Base-by-base conservation (phyloP, 768 basidiomycete species). In the Mycena metata region DNA sequence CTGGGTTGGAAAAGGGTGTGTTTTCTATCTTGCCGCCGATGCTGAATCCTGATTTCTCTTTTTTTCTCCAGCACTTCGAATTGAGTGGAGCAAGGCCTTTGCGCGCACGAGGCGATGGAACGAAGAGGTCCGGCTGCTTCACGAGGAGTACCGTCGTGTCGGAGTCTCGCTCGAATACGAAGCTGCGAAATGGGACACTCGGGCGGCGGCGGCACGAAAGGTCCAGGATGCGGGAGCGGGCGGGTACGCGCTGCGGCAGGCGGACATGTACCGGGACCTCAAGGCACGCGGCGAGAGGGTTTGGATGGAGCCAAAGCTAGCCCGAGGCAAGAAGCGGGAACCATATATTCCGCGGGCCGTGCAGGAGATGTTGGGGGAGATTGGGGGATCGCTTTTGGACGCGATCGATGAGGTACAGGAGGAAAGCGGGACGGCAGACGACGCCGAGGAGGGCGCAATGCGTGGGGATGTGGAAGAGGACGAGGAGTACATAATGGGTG, bases 1-100 rank as follows among this genome's bases (percentile, higher is more conserved):
- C 24, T 6, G 52, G 24, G 15, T 23, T 65, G 42, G 51, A 45
- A 6, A 21, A 50, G n/a, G n/a, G n/a, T n/a, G n/a, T n/a, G n/a
- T n/a, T n/a, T n/a, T n/a, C n/a, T n/a, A n/a, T n/a, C n/a, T n/a
- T n/a, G n/a, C n/a, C n/a, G n/a, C n/a, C n/a, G n/a, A n/a, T n/a
- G n/a, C n/a, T n/a, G n/a, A n/a, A n/a, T n/a, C n/a, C n/a, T n/a
- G n/a, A n/a, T n/a, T n/a, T n/a, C n/a, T n/a, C n/a, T n/a, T n/a
- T n/a, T n/a, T n/a, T n/a, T n/a, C n/a, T n/a, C n/a, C n/a, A 72
- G 71, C 64, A 0, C 35, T 70, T 10, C 46, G 24, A 15, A 51
- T 72, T 11, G 71, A 72, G 39, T 72, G 63, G 60, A 61, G 45
- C 11, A 66, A 70, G 39, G 52, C 69, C 3, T 64, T 23, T 6